Conservation (phyloP, 1,284 basidiomycete species). For the Moniliella sp. region DNA sequence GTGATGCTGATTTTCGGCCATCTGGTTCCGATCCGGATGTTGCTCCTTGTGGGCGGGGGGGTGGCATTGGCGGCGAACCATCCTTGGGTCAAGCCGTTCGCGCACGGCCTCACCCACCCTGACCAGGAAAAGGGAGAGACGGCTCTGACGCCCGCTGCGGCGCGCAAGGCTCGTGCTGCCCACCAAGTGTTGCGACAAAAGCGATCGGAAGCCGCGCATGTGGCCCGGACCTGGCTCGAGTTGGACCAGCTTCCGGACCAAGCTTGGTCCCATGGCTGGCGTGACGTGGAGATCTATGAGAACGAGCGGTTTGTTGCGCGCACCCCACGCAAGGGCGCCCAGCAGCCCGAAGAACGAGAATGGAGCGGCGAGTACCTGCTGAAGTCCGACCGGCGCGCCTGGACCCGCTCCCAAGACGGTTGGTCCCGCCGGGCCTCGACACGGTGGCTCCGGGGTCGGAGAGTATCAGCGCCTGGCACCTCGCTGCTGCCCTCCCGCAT, state of each 20-base stretch:
- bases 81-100: conserved; percentile 27
- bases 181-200: conserved; percentile 1
- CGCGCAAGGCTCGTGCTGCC: conserved; percentile 1
- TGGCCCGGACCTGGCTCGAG: conserved; percentile 19
- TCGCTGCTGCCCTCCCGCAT: conserved; percentile 2
- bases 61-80: conserved; percentile 22
- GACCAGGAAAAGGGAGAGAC: no score
- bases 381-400: conserved; percentile 8
- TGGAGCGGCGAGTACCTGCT: not conserved
- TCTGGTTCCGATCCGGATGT: conserved; percentile 17
- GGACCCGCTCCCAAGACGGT: conserved; percentile 25
- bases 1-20: conserved; percentile 23
- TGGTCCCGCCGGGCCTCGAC: no score
- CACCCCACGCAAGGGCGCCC: not conserved
- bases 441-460: no score
- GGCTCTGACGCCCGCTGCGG: conserved; percentile 6
- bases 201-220: conserved; percentile 6
- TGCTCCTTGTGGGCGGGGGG: conserved; percentile 28
- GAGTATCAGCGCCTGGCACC: not conserved
- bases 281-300: conserved; percentile 28
- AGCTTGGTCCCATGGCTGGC: conserved; percentile 26
- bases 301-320: not conserved
- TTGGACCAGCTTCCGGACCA: conserved; percentile 22
- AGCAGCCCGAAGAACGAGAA: no score
- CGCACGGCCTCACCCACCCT: no score